These are phyloP conservation scores for Sequoia sempervirens DNA, from an alignment of 75 land plant species.

Conservation along the genomic window DNA sequence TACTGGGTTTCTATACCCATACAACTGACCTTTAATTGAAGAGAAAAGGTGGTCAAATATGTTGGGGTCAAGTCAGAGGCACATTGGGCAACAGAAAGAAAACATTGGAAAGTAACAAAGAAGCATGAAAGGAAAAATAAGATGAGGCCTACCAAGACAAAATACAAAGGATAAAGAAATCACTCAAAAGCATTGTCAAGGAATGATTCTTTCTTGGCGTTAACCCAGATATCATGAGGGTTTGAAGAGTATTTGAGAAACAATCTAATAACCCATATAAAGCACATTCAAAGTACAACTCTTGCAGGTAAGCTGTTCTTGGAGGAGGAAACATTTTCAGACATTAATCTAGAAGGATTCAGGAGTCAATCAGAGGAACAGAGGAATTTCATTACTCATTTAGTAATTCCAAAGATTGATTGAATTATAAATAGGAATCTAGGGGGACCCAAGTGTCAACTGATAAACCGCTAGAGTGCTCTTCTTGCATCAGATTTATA, in stretches of 20 bases:
- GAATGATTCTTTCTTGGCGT: neutral
- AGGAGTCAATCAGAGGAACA: no score
- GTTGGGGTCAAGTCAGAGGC: neutral
- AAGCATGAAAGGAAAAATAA: neutral
- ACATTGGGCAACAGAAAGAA: neutral
- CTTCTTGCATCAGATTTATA: no score
- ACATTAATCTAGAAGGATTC: no score
- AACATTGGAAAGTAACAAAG: neutral
- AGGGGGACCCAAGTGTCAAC: no score
- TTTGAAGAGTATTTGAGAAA: neutral
- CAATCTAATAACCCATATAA: neutral
- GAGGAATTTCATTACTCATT: no score
- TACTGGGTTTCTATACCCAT: neutral
- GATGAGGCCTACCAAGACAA: neutral
- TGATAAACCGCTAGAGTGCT: no score
- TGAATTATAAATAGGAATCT: no score
- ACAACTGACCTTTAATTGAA: neutral
- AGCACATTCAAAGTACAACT: neutral
- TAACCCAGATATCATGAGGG: neutral
- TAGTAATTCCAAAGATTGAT: no score
- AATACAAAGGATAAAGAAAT: neutral
- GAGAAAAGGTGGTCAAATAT: neutral
- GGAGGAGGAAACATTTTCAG: no score
- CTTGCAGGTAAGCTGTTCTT: neutral
- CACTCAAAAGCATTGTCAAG: neutral